These are phyloP conservation scores for Penicillium sp. DNA, from an alignment of 2,329 filamentous ascomycete species.

Conservation along the genomic window DNA sequence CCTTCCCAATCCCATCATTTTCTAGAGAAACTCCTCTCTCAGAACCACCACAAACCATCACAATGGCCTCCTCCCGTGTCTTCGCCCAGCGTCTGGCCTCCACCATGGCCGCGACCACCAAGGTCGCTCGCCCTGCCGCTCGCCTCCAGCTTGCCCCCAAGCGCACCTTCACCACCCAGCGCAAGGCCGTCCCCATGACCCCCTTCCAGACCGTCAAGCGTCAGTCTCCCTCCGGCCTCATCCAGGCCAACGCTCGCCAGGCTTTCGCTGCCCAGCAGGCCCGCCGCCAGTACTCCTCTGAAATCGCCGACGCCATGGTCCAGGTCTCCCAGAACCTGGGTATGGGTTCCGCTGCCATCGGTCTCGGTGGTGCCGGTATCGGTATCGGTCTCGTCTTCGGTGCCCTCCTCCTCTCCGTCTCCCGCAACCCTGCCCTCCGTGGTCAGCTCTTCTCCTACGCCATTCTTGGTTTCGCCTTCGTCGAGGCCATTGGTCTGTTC, in stretches of 20 bases:
- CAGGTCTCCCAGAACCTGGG: constrained; percentile 84
- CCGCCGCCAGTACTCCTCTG: constrained; percentile 73
- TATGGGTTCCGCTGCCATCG: constrained; percentile 82
- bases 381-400: constrained; percentile 94
- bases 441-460: constrained; percentile 93
- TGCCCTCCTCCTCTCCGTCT: constrained; percentile 76
- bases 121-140: constrained; percentile 68
- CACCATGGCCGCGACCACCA: constrained; percentile 61
- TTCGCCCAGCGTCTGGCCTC: constrained; percentile 65
- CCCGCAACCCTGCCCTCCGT: constrained; percentile 88
- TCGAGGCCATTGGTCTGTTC: constrained; percentile 71
- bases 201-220: constrained; percentile 65
- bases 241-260: constrained; percentile 54
- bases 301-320: constrained; percentile 76
- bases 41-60: constrained; percentile 40
- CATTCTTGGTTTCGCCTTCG: constrained; percentile 92
- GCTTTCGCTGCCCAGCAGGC: too few relatives aligned
- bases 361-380: constrained; percentile 86
- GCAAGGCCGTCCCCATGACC: too few relatives aligned
- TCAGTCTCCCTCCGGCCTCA: constrained; percentile 57
- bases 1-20: too few relatives aligned
- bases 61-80: constrained; percentile 72
- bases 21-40: constrained; percentile 22
- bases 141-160: constrained; percentile 60
- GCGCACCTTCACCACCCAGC: constrained; percentile 57